Evolutionary conservation across 129 eudicot species (phyloP).

Genomic region (Helianthus annuus): DNA sequence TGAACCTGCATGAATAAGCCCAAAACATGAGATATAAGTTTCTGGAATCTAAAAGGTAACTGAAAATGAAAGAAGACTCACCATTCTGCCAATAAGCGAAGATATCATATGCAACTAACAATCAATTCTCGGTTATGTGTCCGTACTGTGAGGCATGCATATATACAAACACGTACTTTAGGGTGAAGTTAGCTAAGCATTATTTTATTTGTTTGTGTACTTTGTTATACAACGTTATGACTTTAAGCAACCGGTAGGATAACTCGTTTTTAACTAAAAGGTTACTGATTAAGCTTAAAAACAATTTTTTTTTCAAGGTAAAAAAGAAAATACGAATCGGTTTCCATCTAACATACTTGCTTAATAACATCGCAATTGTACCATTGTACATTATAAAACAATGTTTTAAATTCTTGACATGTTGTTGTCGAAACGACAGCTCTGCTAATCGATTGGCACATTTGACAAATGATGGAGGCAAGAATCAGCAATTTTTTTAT

Average conservation of each 20-base stretch:
- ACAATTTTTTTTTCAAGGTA: background rate
- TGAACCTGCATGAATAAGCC: conserved; percentile 31
- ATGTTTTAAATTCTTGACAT: background rate
- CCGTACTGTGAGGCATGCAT: conserved; percentile 30
- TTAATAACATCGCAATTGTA: background rate
- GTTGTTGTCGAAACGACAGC: too few relatives aligned
- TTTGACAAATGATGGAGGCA: too few relatives aligned
- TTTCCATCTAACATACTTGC: background rate
- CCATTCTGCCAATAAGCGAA: conserved; percentile 37
- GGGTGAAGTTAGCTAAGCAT: conserved; percentile 19
- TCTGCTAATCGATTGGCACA: too few relatives aligned
- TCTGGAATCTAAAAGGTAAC: conserved; percentile 29
- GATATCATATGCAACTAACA: conserved; percentile 23
- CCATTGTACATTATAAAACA: background rate
- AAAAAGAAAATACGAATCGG: background rate
- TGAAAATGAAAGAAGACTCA: conserved; percentile 38
- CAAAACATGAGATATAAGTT: conserved; percentile 17
- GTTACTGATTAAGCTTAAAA: background rate
- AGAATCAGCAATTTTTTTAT: too few relatives aligned
- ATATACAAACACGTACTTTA: conserved; percentile 28
- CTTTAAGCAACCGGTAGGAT: conserved; percentile 18
- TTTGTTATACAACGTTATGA: conserved; percentile 3
- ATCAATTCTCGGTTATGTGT: conserved; percentile 21
- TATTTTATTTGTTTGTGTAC: conserved; percentile 13
- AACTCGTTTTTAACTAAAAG: conserved; percentile 14